A percentile compares a stretch with the other conserved stretches of the same genome.
Conservation (phyloP, 1,284 basidiomycete genomes). For the Trametes polyzona region DNA sequence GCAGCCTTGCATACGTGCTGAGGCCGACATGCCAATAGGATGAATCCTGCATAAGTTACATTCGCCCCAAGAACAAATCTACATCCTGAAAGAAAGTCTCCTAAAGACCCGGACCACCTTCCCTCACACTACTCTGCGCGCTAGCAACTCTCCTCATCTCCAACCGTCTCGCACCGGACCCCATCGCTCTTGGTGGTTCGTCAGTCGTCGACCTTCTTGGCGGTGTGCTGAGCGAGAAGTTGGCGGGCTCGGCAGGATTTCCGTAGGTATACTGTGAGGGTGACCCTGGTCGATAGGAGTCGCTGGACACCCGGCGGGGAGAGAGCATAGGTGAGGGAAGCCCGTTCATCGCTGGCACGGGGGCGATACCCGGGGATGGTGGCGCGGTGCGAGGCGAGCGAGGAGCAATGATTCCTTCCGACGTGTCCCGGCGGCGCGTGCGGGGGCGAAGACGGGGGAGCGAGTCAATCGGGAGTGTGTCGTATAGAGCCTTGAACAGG, state of each 20-base stretch:
- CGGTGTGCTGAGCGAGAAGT: constrained; percentile 26
- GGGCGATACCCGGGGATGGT: constrained; percentile 25
- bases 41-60: neutral
- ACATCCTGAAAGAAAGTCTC: neutral
- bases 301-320: constrained; percentile 29
- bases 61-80: neutral
- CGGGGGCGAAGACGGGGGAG: constrained; percentile 36
- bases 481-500: constrained; percentile 40
- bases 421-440: constrained; percentile 30
- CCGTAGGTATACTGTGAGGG: neutral
- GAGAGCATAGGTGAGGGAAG: constrained; percentile 30
- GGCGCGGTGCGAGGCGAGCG: constrained; percentile 28
- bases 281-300: constrained; percentile 18
- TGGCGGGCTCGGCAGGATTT: constrained; percentile 12
- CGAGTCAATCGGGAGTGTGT: constrained; percentile 32
- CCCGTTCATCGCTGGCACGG: constrained; percentile 29
- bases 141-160: constrained; percentile 33
- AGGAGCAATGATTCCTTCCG: constrained; percentile 41
- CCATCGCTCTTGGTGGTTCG: constrained; percentile 10
- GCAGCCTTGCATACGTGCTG: too few relatives aligned
- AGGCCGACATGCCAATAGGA: neutral
- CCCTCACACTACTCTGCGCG: constrained; percentile 13
- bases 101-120: constrained; percentile 7
- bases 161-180: constrained; percentile 21
- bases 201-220: constrained; percentile 26